Percentiles rank a stretch among this genome's conserved stretches.
phyloP scores from a whole-genome alignment of 2,329 filamentous ascomycete genomes.

The Ceratocystis destructans region DNA sequence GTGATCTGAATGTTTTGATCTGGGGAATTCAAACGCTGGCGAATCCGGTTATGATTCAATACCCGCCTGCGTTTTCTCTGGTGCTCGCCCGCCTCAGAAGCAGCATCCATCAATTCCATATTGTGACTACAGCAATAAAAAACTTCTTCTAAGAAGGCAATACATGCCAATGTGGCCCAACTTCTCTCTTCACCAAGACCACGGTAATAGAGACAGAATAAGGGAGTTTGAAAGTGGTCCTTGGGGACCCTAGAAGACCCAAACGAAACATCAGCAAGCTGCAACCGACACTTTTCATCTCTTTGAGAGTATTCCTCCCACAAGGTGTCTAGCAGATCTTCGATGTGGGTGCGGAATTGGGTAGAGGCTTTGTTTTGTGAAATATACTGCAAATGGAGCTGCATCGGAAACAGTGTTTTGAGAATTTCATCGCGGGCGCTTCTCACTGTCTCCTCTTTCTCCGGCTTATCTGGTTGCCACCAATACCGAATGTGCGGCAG shows the following conservation, averaged over 20 bases:
- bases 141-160: slow-evolving; percentile 44
- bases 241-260: slow-evolving; percentile 31
- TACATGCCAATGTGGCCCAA: slow-evolving; percentile 45
- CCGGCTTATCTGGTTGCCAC: slow-evolving; percentile 60
- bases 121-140: slow-evolving; percentile 10
- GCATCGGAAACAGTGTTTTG: slow-evolving; percentile 52
- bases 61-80: slow-evolving; percentile 40
- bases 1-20: slow-evolving; percentile 35
- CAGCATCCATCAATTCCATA: slow-evolving; percentile 4
- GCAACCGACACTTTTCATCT: slow-evolving; percentile 55
- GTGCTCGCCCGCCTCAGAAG: slow-evolving; percentile 29
- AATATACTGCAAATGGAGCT: slow-evolving; percentile 48
- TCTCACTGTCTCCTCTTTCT: slow-evolving; percentile 46
- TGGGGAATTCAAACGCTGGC: slow-evolving; percentile 34
- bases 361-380: slow-evolving; percentile 29
- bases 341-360: slow-evolving; percentile 36
- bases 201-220: slow-evolving; percentile 42
- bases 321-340: slow-evolving; percentile 56
- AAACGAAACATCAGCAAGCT: slow-evolving; percentile 62
- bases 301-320: slow-evolving; percentile 65
- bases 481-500: slow-evolving; percentile 59
- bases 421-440: slow-evolving; percentile 65
- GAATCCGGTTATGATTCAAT: slow-evolving; percentile 33
- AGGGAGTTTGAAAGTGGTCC: slow-evolving; percentile 34
- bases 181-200: slow-evolving; percentile 42